These are phyloP conservation scores for Halophytophthora polymorphica DNA, from an alignment of 352 stramenopile species.

Conservation along the genomic window DNA sequence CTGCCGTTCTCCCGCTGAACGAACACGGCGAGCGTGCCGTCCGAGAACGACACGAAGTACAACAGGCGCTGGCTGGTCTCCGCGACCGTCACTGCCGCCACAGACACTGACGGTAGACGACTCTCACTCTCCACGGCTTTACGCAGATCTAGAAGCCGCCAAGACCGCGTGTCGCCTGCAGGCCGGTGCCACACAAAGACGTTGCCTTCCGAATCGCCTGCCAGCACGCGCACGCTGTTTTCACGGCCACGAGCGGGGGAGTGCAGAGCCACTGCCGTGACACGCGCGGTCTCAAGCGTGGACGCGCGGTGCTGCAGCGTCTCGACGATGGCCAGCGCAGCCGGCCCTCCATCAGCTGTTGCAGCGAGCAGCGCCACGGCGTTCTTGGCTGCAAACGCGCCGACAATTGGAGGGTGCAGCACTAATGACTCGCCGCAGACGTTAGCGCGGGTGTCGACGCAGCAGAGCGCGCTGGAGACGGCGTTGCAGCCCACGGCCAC, in stretches of 20 bases:
- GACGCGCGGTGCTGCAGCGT: slow-evolving; percentile 48
- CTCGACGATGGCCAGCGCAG: slow-evolving; percentile 22
- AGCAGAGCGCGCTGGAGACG: slow-evolving; percentile 45
- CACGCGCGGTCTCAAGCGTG: slow-evolving; percentile 23
- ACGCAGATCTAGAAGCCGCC: slow-evolving; percentile 8
- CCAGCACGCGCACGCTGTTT: slow-evolving; percentile 29
- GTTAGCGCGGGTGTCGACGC: slow-evolving; percentile 6
- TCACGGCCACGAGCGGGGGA: not conserved
- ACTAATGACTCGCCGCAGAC: slow-evolving; percentile 1
- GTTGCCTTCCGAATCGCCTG: slow-evolving; percentile 56
- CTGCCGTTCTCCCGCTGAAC: slow-evolving; percentile 10
- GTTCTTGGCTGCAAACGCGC: slow-evolving; percentile 48
- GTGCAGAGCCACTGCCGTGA: slow-evolving; percentile 46
- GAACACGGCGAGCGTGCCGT: slow-evolving; percentile 41
- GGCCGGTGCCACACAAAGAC: slow-evolving; percentile 50
- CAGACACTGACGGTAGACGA: slow-evolving; percentile 27
- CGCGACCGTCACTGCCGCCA: slow-evolving; percentile 32
- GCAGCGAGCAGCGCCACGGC: slow-evolving; percentile 38
- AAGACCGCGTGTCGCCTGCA: slow-evolving; percentile 14
- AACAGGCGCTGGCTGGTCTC: slow-evolving; percentile 32
- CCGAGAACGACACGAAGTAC: slow-evolving; percentile 44
- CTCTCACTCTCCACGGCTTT: not conserved
- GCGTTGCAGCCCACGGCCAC: slow-evolving; percentile 55
- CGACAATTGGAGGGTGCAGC: slow-evolving; percentile 7
- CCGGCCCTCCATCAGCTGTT: slow-evolving; percentile 1